phyloP scores from a whole-genome alignment of 352 stramenopile species.

The Pythium apleroticum region DNA sequence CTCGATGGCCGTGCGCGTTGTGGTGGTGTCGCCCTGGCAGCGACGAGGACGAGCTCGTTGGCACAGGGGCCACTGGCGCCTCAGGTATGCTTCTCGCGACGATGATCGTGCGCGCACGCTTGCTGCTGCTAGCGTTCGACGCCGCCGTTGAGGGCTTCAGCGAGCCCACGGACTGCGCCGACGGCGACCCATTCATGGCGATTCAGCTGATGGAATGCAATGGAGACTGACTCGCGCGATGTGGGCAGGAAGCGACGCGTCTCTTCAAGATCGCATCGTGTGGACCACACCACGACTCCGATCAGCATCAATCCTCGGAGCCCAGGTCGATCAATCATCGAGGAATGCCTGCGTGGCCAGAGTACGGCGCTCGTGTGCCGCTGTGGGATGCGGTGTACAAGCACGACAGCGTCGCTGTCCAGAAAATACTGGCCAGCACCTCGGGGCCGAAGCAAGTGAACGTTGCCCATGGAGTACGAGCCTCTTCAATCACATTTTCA shows the following conservation, averaged over 20 bases:
- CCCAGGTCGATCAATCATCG: neutral
- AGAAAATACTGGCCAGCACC: constrained; percentile 40
- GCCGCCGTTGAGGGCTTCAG: constrained; percentile 40
- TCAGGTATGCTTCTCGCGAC: constrained; percentile 45
- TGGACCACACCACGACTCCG: constrained; percentile 27
- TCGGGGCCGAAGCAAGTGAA: constrained; percentile 46
- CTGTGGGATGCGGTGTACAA: constrained; percentile 69
- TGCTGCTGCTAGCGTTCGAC: constrained; percentile 38
- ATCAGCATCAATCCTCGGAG: too few species aligned
- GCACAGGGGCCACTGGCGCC: constrained; percentile 5
- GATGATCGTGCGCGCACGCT: constrained; percentile 50
- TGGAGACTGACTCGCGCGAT: neutral
- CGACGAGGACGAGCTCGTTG: neutral
- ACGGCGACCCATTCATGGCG: constrained; percentile 45
- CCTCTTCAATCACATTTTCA: neutral
- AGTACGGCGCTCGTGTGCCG: constrained; percentile 39
- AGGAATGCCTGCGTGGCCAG: constrained; percentile 41
- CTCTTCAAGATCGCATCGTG: constrained; percentile 26
- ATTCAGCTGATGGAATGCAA: neutral
- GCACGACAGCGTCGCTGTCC: constrained; percentile 33
- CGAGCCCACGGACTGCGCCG: constrained; percentile 38
- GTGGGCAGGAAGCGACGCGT: constrained; percentile 11
- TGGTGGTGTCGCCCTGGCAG: constrained; percentile 3
- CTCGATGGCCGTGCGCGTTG: constrained; percentile 5
- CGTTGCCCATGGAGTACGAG: constrained; percentile 41